Conservation (phyloP, 441 rosid species). For the Croton setiger region DNA sequence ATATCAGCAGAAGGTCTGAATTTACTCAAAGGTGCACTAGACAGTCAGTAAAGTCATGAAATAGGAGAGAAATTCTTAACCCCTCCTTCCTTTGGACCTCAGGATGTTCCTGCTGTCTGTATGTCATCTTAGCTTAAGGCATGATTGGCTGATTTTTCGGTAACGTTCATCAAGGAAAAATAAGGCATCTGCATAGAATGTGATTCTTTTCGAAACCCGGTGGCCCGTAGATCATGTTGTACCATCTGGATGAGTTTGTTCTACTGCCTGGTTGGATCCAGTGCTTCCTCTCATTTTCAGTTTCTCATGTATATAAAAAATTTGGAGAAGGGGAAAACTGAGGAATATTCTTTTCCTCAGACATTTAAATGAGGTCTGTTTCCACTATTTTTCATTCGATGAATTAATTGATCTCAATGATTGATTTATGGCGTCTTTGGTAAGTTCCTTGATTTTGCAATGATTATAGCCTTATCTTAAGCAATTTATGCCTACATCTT, state of each 20-base stretch:
- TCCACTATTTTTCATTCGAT: constrained; percentile 11
- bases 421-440: neutral
- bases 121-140: neutral
- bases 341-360: constrained; percentile 12
- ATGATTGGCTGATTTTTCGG: constrained; percentile 13
- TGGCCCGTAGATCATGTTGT: constrained; percentile 33
- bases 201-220: constrained; percentile 30
- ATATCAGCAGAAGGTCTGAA: constrained; percentile 86
- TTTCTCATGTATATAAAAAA: constrained; percentile 34
- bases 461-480: neutral
- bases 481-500: neutral
- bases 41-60: constrained; percentile 37
- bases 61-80: constrained; percentile 1
- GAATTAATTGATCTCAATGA: neutral
- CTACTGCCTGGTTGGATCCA: constrained; percentile 16
- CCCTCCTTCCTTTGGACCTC: neutral
- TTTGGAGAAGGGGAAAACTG: neutral
- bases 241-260: constrained; percentile 27
- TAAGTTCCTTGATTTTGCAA: neutral
- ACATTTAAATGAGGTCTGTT: neutral
- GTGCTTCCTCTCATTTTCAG: neutral
- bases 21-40: constrained; percentile 71
- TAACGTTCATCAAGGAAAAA: constrained; percentile 15
- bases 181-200: constrained; percentile 9
- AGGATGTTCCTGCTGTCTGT: constrained; percentile 11